Base-by-base conservation (phyloP, 129 eudicot species). In the Pulicaria dysenterica region DNA sequence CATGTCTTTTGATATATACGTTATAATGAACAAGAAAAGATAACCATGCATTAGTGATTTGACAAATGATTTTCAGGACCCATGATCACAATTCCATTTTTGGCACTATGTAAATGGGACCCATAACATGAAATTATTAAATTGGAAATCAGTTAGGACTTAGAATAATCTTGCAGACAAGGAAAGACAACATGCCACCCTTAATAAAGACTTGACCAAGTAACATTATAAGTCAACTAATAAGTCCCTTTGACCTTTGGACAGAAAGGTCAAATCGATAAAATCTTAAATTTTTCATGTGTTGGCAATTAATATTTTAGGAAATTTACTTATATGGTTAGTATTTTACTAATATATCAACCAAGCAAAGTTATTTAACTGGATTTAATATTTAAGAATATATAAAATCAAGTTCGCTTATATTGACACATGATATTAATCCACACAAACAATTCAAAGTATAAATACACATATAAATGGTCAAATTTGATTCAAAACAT, bases 401-500 rank as follows among this genome's bases (percentile, higher is more conserved):
- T 36, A 34, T 31, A 46, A 24, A 72, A 8, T 45, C 69, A 36
- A 45, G 37, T 24, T 45, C 55, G 3, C 0, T 7, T 36, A n/a
- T 58, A 46, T 31, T 36, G 14, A 42, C 34, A 43, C 8, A 43
- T 3, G 15, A n/a, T 50, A 41, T 2, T 37, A 54, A 49, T 13
- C 54, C n/a, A 61, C 44, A 31, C 10, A 64, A 64, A 42, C 76
- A 50, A 49, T 24, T 77, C 47, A 58, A 34, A 24, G 48, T 24
- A 4, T 41, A 19, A 19, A 77, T 39, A 77, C 74, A 59, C 38
- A 41, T 39, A 8, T n/a, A 69, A 49, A 51, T 49, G 31, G 71
- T 60, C 76, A 62, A 60, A 58, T 31, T 38, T 61, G 65, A 42
- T 77, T 69, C 67, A 58, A 68, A 45, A 47, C 63, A 67, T 48